These are phyloP conservation scores for Penicillium sp. DNA, from an alignment of 2,329 filamentous ascomycete species.

Conservation along the genomic window DNA sequence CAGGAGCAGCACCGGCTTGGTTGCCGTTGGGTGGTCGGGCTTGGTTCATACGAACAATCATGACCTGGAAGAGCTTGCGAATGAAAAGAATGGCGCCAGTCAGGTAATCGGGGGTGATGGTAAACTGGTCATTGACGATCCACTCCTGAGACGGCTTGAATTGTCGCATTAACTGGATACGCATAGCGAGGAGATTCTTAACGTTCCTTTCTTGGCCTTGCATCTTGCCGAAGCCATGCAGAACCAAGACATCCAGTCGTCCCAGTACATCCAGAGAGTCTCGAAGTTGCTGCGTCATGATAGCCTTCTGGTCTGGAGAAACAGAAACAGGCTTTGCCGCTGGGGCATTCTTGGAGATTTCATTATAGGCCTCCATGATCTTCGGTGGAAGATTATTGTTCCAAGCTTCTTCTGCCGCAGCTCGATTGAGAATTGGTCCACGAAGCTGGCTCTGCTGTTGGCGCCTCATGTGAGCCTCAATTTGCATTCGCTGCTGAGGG, in stretches of 20 bases:
- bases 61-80: constrained; percentile 45
- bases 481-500: constrained; percentile 46
- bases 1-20: constrained; percentile 12
- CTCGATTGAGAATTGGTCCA: constrained; percentile 34
- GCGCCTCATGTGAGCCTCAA: constrained; percentile 41
- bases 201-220: constrained; percentile 46
- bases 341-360: constrained; percentile 38
- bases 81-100: constrained; percentile 42
- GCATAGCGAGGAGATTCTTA: constrained; percentile 43
- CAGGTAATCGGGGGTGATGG: constrained; percentile 46
- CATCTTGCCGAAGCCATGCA: constrained; percentile 41
- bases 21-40: constrained; percentile 33
- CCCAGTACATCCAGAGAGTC: constrained; percentile 47
- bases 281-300: constrained; percentile 45
- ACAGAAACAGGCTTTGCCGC: constrained; percentile 38
- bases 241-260: constrained; percentile 48
- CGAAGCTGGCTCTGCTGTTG: constrained; percentile 38
- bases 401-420: constrained; percentile 43
- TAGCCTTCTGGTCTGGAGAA: constrained; percentile 42
- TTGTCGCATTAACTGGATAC: constrained; percentile 51
- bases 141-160: constrained; percentile 48
- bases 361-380: constrained; percentile 44
- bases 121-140: constrained; percentile 50
- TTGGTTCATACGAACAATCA: constrained; percentile 41
- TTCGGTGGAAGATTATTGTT: constrained; percentile 42